Conservation (phyloP, 176 grass and related monocot species). For the Phoenix roebelenii region DNA sequence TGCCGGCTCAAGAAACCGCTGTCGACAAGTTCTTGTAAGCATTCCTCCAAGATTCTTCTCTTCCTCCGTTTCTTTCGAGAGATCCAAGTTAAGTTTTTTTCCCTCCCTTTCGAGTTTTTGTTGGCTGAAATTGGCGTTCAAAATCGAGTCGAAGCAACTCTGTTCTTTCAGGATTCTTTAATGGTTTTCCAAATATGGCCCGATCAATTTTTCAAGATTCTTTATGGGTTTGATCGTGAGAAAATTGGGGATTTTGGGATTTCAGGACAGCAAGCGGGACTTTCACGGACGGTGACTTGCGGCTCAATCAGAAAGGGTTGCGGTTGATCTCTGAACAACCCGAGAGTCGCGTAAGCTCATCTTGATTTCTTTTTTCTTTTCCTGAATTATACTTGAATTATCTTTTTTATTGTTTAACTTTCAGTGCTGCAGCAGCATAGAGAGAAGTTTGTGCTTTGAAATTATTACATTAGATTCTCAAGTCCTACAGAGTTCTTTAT, state of each 20-base stretch:
- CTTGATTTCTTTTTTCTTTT: constrained; percentile 1
- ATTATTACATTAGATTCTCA: too few species aligned
- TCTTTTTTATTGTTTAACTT: background rate
- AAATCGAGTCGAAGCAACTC: too few species aligned
- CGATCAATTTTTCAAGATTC: background rate
- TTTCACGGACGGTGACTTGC: constrained; percentile 83
- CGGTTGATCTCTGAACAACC: constrained; percentile 55
- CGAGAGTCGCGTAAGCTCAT: constrained; percentile 28
- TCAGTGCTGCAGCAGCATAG: background rate
- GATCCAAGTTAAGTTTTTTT: too few species aligned
- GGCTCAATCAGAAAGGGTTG: constrained; percentile 69
- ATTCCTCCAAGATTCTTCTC: too few species aligned
- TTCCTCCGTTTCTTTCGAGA: too few species aligned
- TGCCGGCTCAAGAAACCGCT: constrained; percentile 57
- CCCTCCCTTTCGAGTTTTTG: too few species aligned
- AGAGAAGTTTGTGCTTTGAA: too few species aligned
- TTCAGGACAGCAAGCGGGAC: constrained; percentile 92
- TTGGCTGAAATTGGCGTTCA: too few species aligned
- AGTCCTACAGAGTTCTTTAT: too few species aligned
- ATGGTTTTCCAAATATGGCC: background rate
- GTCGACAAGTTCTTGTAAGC: constrained; percentile 74
- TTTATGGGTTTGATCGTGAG: background rate
- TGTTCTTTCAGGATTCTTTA: too few species aligned
- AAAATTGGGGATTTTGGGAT: constrained; percentile 2
- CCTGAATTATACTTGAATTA: background rate